Conservation (phyloP, 306 rosid species). For the Quercus wislizeni region DNA sequence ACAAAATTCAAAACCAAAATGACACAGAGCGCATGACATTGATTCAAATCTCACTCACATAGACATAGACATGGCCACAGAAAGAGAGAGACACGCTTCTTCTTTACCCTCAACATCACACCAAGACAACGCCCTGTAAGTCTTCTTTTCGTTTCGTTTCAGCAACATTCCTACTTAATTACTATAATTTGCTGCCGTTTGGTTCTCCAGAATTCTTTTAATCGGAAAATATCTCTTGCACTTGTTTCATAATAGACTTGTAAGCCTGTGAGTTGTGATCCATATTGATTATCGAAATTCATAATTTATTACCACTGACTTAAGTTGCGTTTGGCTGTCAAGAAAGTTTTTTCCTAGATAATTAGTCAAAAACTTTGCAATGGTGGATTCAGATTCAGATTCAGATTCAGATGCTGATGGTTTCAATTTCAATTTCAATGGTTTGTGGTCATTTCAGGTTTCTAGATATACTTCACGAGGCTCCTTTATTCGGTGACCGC, state of each 20-base stretch:
- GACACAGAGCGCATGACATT: too few species aligned
- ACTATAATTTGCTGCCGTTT: too few species aligned
- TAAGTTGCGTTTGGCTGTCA: neutral
- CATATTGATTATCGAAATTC: too few species aligned
- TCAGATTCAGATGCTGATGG: too few species aligned
- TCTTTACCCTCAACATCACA: slow-evolving; percentile 44
- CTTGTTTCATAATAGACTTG: neutral
- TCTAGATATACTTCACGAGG: slow-evolving; percentile 91
- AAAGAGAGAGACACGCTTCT: slow-evolving; percentile 58
- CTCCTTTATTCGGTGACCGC: slow-evolving; percentile 90
- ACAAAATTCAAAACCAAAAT: too few species aligned
- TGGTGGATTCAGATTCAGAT: neutral
- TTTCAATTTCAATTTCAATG: neutral
- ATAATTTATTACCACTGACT: neutral
- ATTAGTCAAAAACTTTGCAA: too few species aligned
- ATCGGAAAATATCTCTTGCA: too few species aligned
- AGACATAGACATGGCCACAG: slow-evolving; percentile 40
- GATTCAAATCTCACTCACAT: too few species aligned
- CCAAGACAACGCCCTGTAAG: slow-evolving; percentile 58
- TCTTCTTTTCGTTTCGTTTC: neutral
- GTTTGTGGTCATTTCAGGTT: slow-evolving; percentile 40
- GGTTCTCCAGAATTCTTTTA: too few species aligned
- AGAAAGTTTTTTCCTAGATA: neutral
- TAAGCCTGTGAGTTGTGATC: neutral
- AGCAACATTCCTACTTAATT: neutral